phyloP scores from a whole-genome alignment of 352 stramenopile genomes.

The Phytopythium montanum region DNA sequence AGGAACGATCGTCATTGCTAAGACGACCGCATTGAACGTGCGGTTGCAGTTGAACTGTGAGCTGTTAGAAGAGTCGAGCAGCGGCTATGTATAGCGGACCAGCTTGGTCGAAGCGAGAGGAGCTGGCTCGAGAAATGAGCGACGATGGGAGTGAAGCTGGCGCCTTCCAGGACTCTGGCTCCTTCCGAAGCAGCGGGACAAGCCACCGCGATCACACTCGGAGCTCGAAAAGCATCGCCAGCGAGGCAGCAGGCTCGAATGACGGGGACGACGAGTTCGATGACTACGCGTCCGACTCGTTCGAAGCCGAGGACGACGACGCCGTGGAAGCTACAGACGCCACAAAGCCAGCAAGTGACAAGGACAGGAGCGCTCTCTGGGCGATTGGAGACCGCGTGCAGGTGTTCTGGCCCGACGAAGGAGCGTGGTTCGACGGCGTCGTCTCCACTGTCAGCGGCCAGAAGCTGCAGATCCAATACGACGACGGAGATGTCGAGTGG shows the following conservation, averaged over 20 bases:
- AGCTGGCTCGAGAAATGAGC: too few relatives aligned
- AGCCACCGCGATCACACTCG: not conserved
- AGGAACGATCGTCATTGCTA: too few relatives aligned
- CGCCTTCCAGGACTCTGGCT: not conserved
- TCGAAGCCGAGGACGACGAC: not conserved
- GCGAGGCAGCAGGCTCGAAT: not conserved
- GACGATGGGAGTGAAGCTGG: not conserved
- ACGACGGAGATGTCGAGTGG: slow-evolving; percentile 1
- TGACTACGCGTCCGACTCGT: slow-evolving; percentile 4
- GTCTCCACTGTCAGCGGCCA: not conserved
- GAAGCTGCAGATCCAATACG: not conserved
- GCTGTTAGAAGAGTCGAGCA: too few relatives aligned
- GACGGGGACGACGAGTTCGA: not conserved
- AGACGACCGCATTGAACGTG: too few relatives aligned
- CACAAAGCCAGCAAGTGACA: not conserved
- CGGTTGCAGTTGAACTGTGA: too few relatives aligned
- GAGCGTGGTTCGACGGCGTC: slow-evolving; percentile 1
- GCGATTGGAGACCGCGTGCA: not conserved
- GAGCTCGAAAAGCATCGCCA: too few relatives aligned
- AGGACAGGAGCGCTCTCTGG: not conserved
- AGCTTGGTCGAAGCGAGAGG: too few relatives aligned
- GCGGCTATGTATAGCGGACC: too few relatives aligned
- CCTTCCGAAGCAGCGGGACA: not conserved
- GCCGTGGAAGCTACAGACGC: not conserved
- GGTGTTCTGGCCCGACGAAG: slow-evolving; percentile 2